Base-by-base conservation (phyloP, 2,329 filamentous ascomycete species). In the Colletotrichum orchidophilum region DNA sequence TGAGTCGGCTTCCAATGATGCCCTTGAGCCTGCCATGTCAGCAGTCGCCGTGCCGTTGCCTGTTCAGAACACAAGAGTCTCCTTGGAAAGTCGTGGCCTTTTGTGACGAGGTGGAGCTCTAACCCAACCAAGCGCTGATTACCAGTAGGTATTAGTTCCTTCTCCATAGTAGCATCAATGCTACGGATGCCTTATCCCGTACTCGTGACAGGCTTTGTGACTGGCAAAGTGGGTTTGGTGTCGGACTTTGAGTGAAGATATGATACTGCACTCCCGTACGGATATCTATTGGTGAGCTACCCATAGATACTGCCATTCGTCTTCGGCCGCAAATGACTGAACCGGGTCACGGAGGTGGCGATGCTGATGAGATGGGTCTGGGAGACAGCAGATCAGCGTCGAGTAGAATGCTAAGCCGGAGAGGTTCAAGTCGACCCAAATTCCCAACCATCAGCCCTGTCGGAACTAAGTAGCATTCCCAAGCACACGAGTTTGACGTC, bases 311-410 rank as follows among this genome's bases (percentile, higher is more conserved):
- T 46, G 55, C 61, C 62, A 24, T 27, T 39, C 46, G 33, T 69
- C 4, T 15, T 35, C 4, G 42, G n/a, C 26, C 61, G 49, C 49
- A 66, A 57, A 70, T 62, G 63, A 66, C 49, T 35, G 52, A 54
- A 27, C 29, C 62, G 66, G 42, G 27, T 49, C 49, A 61, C 62
- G 66, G 63, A 39, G 50, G 67, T 70, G 63, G 63, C 63, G 63
- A 67, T 58, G 67, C 63, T 62, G 63, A 53, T 29, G 29, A 18
- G 9, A 62, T 68, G 53, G 31, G 55, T 46, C 63, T 5, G 11
- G 13, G 24, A 39, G 35, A 31, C 21, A 35, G 52, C 15, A 42
- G 53, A 39, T 42, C 68, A 58, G 18, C 55, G 35, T 50, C 27
- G 15, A 21, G 27, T 39, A 46, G 27, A n/a, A 24, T 49, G 29